These are phyloP conservation scores for Arthroderma sp. DNA, from an alignment of 2,329 filamentous ascomycete species.

Conservation along the genomic window DNA sequence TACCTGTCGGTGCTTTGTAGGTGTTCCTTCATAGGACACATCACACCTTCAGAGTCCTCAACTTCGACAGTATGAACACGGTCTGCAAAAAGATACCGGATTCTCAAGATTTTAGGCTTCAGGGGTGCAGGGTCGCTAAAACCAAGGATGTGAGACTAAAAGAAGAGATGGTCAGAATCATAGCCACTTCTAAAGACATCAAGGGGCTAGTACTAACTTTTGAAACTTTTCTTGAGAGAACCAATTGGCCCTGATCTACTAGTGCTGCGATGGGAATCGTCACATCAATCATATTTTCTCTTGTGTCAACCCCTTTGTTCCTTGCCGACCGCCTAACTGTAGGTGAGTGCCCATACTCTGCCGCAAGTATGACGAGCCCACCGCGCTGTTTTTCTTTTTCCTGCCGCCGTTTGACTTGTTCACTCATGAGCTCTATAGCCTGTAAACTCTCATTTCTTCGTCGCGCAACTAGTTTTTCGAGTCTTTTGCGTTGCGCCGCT, in stretches of 20 bases:
- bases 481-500: slow-evolving; percentile 23
- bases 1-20: slow-evolving; percentile 3
- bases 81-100: slow-evolving; percentile 30
- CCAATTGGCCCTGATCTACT: slow-evolving; percentile 29
- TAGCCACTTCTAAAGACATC: not conserved
- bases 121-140: slow-evolving; percentile 34
- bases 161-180: not conserved
- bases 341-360: slow-evolving; percentile 28
- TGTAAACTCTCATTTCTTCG: slow-evolving; percentile 26
- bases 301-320: slow-evolving; percentile 8
- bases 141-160: slow-evolving; percentile 29
- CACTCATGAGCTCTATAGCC: slow-evolving; percentile 28
- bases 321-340: slow-evolving; percentile 14
- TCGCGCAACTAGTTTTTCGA: slow-evolving; percentile 24
- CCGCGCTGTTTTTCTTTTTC: slow-evolving; percentile 20
- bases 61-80: slow-evolving; percentile 27
- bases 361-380: slow-evolving; percentile 28
- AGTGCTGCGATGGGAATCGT: slow-evolving; percentile 33
- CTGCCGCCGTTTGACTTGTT: slow-evolving; percentile 28
- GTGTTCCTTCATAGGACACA: slow-evolving; percentile 29
- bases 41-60: slow-evolving; percentile 23
- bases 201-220: slow-evolving; percentile 19
- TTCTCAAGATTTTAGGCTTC: slow-evolving; percentile 25
- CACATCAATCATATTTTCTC: slow-evolving; percentile 21
- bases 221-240: slow-evolving; percentile 21